phyloP scores from a whole-genome alignment of 2,329 filamentous ascomycete genomes.

The Stylonectria norvegica region DNA sequence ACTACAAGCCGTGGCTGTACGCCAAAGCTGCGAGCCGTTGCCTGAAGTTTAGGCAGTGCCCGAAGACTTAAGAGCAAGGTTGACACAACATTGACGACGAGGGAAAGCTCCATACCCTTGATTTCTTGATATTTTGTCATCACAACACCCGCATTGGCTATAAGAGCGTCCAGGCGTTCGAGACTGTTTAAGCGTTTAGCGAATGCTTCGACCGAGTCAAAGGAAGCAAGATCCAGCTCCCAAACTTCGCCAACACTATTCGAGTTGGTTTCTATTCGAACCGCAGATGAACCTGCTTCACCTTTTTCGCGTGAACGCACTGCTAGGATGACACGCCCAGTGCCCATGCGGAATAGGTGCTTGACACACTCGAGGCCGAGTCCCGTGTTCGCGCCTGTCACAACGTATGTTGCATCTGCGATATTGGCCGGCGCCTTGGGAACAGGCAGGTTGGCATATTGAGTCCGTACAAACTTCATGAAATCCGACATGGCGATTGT shows the following conservation, averaged over 20 bases:
- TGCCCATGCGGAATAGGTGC: background rate
- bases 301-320: background rate
- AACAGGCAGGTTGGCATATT: background rate
- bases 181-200: background rate
- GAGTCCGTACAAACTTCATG: background rate
- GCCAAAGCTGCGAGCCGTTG: background rate
- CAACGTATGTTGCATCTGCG: background rate
- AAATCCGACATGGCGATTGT: too few species aligned
- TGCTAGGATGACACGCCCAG: background rate
- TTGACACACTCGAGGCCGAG: background rate
- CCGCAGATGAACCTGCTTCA: background rate
- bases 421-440: background rate
- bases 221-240: conserved; percentile 11
- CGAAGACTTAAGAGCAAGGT: conserved; percentile 2
- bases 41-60: conserved; percentile 1
- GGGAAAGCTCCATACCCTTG: conserved; percentile 1
- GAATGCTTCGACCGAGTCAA: conserved; percentile 4
- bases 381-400: background rate
- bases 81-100: conserved; percentile 2
- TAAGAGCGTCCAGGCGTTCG: background rate
- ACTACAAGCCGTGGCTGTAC: background rate
- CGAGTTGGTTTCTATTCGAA: conserved; percentile 3
- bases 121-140: background rate
- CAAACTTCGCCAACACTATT: conserved; percentile 9
- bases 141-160: background rate